Conservation (phyloP, 495 filamentous ascomycete genomes). For the Penicillium malachiteum region DNA sequence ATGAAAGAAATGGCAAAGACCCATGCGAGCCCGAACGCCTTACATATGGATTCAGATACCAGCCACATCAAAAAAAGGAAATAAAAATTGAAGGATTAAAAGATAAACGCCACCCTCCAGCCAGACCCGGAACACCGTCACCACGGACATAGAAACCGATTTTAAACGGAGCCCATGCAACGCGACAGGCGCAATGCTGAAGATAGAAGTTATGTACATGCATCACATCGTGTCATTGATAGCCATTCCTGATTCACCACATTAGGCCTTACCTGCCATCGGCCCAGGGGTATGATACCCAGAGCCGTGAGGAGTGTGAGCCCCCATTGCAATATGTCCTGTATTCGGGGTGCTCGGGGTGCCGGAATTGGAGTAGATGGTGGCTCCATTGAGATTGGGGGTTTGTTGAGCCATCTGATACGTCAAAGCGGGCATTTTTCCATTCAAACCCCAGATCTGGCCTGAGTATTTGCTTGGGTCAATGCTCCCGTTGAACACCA, state of each 20-base stretch:
- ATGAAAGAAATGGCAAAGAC: background rate
- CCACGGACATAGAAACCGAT: slow-evolving; percentile 15
- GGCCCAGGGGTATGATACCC: slow-evolving; percentile 65
- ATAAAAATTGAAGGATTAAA: background rate
- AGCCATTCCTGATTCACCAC: slow-evolving; percentile 1
- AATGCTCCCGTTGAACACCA: slow-evolving; percentile 82
- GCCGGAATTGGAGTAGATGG: slow-evolving; percentile 55
- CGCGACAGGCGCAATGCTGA: slow-evolving; percentile 28
- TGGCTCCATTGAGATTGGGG: slow-evolving; percentile 57
- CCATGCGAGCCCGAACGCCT: slow-evolving; percentile 24
- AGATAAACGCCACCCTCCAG: slow-evolving; percentile 18
- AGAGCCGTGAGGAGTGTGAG: slow-evolving; percentile 54
- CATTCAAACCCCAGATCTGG: slow-evolving; percentile 87
- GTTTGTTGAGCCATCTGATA: slow-evolving; percentile 48
- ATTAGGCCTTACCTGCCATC: slow-evolving; percentile 45
- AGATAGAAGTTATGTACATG: slow-evolving; percentile 32
- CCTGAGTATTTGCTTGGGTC: slow-evolving; percentile 69
- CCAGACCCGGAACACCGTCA: slow-evolving; percentile 17
- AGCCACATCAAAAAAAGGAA: slow-evolving; percentile 12
- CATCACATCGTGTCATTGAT: slow-evolving; percentile 31
- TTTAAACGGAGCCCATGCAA: slow-evolving; percentile 20
- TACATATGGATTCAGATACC: slow-evolving; percentile 22
- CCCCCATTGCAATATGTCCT: slow-evolving; percentile 48
- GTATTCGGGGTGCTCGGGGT: slow-evolving; percentile 73
- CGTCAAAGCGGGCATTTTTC: slow-evolving; percentile 50